phyloP scores from a whole-genome alignment of 495 filamentous ascomycete species.

The Parachaetomium inaequale region DNA sequence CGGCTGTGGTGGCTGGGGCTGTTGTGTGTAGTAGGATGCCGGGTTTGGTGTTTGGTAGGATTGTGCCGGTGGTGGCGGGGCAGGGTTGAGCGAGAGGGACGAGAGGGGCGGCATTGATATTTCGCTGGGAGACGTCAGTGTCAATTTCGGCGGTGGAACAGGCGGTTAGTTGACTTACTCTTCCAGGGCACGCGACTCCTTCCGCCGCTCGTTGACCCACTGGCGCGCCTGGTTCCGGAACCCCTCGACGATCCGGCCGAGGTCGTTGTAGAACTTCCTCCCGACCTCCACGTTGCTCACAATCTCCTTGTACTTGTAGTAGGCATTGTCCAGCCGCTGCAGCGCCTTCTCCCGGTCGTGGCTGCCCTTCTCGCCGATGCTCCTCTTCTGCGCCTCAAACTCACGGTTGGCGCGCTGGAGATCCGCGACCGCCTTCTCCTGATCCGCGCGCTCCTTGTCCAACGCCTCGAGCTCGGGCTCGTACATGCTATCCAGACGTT shows the following conservation, averaged over 20 bases:
- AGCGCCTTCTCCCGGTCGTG: slow-evolving; percentile 80
- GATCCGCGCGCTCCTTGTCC: slow-evolving; percentile 67
- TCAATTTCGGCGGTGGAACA: not conserved
- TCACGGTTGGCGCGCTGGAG: slow-evolving; percentile 71
- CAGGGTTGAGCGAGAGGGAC: slow-evolving; percentile 39
- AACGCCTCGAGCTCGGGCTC: slow-evolving; percentile 68
- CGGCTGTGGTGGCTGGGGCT: too few species aligned
- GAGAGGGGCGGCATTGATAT: slow-evolving; percentile 49
- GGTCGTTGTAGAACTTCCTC: slow-evolving; percentile 94
- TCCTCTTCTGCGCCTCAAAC: slow-evolving; percentile 63
- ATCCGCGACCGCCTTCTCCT: slow-evolving; percentile 64
- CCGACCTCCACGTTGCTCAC: slow-evolving; percentile 84
- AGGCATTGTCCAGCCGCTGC: slow-evolving; percentile 87
- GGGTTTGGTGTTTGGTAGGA: slow-evolving; percentile 21
- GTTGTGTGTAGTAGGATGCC: slow-evolving; percentile 27
- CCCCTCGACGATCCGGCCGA: slow-evolving; percentile 75
- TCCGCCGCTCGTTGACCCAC: slow-evolving; percentile 74
- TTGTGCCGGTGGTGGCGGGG: slow-evolving; percentile 16
- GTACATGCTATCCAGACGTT: slow-evolving; percentile 69
- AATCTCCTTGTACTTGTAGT: slow-evolving; percentile 92
- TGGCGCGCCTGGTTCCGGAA: slow-evolving; percentile 69
- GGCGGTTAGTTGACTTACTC: slow-evolving; percentile 43
- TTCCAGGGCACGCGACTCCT: slow-evolving; percentile 77
- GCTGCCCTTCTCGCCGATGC: slow-evolving; percentile 67
- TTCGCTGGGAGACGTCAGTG: slow-evolving; percentile 34